A percentile compares a stretch with the other conserved stretches of the same genome.
Evolutionary conservation across 1,284 basidiomycete genomes (phyloP).

Genomic region (Trametes hirsuta): DNA sequence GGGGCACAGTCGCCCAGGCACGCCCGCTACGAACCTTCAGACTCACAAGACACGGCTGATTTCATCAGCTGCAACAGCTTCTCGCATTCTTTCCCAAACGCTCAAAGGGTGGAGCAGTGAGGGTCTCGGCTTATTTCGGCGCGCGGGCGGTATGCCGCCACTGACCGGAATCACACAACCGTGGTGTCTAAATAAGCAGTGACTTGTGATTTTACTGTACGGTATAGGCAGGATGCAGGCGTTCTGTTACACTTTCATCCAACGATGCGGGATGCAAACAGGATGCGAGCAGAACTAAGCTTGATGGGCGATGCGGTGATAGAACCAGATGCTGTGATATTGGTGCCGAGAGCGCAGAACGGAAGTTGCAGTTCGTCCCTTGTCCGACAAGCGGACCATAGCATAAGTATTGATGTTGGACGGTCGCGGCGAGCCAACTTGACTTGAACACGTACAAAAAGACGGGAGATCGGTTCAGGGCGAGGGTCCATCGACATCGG

Average conservation of each 20-base stretch:
- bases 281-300: no score
- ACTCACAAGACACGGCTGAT: not conserved
- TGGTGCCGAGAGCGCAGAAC: no score
- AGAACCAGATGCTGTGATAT: no score
- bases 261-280: no score
- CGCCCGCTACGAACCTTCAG: not conserved
- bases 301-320: no score
- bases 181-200: no score
- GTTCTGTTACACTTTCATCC: no score
- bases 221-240: no score
- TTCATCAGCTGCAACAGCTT: not conserved
- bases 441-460: not conserved
- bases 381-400: not conserved
- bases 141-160: not conserved
- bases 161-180: no score
- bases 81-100: not conserved
- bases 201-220: no score
- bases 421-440: not conserved
- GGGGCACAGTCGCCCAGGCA: not conserved
- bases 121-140: not conserved
- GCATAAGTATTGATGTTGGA: no score
- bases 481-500: not conserved
- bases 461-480: not conserved
- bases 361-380: no score
- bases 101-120: not conserved